phyloP scores from a whole-genome alignment of 2,329 filamentous ascomycete genomes.

The Verticillium dahliae region DNA sequence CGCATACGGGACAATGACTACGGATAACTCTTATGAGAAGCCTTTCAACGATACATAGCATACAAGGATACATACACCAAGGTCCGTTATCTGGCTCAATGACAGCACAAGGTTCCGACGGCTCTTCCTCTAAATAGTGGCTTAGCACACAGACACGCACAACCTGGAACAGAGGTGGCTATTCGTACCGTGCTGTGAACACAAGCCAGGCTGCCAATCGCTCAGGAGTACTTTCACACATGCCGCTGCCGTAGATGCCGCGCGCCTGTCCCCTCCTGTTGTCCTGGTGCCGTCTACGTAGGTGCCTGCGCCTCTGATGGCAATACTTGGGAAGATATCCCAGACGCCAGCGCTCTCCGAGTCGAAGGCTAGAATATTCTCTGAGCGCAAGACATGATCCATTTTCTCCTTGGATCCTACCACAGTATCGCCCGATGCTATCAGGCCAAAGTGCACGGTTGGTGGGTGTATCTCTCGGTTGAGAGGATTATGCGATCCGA shows the following conservation, averaged over 20 bases:
- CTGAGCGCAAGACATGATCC: slow-evolving; percentile 21
- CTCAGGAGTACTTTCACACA: slow-evolving; percentile 7
- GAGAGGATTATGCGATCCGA: slow-evolving; percentile 6
- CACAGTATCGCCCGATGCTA: slow-evolving; percentile 31
- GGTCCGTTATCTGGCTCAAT: too few species aligned
- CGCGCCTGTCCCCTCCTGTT: slow-evolving; percentile 11
- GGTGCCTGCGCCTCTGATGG: slow-evolving; percentile 30
- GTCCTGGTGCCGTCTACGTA: slow-evolving; percentile 30
- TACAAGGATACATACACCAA: too few species aligned
- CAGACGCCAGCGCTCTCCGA: slow-evolving; percentile 25
- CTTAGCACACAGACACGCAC: too few species aligned
- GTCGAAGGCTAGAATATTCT: slow-evolving; percentile 23
- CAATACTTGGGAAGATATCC: slow-evolving; percentile 25
- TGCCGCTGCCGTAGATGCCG: slow-evolving; percentile 10
- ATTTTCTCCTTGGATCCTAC: slow-evolving; percentile 29
- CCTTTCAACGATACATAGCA: too few species aligned
- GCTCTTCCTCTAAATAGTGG: too few species aligned
- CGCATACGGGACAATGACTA: too few species aligned
- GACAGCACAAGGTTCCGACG: too few species aligned
- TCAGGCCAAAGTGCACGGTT: slow-evolving; percentile 25
- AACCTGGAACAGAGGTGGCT: too few species aligned
- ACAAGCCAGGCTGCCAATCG: neutral
- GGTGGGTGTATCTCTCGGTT: slow-evolving; percentile 11
- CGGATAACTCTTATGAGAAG: too few species aligned
- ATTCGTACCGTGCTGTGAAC: too few species aligned